A percentile compares a stretch with the other conserved stretches of the same genome.
phyloP scores from a whole-genome alignment of 768 basidiomycete genomes.

The Lenzites betulinus region DNA sequence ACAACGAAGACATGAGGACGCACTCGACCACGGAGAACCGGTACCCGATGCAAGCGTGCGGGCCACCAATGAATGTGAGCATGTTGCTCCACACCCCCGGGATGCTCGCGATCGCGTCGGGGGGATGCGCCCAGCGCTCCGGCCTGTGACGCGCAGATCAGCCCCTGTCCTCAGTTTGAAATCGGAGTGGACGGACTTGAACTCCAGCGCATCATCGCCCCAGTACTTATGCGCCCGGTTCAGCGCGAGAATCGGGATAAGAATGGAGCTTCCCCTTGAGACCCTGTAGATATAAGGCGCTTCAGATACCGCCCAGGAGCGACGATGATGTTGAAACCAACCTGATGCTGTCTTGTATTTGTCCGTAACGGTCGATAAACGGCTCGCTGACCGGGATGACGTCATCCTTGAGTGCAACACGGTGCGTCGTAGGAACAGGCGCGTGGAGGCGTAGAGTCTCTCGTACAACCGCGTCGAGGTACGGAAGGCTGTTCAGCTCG shows the following conservation, averaged over 20 bases:
- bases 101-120: slow-evolving; percentile 44
- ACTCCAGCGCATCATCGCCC: slow-evolving; percentile 65
- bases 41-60: slow-evolving; percentile 66
- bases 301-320: neutral
- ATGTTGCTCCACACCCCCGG: slow-evolving; percentile 65
- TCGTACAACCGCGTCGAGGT: slow-evolving; percentile 64
- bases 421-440: slow-evolving; percentile 50
- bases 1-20: slow-evolving; percentile 23
- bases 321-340: slow-evolving; percentile 29
- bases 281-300: slow-evolving; percentile 13
- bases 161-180: too few relatives aligned
- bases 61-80: slow-evolving; percentile 65
- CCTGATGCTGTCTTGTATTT: slow-evolving; percentile 18
- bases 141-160: slow-evolving; percentile 43
- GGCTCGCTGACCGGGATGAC: slow-evolving; percentile 51
- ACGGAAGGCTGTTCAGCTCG: slow-evolving; percentile 61
- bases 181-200: slow-evolving; percentile 48
- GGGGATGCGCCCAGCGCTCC: slow-evolving; percentile 58
- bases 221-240: slow-evolving; percentile 56
- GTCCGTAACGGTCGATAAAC: slow-evolving; percentile 24
- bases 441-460: slow-evolving; percentile 60
- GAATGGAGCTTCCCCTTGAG: slow-evolving; percentile 31
- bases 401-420: slow-evolving; percentile 47
- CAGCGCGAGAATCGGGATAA: slow-evolving; percentile 53
- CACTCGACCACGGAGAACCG: slow-evolving; percentile 65